Percentiles rank a stretch among this genome's conserved stretches.
These are phyloP conservation scores for Hypholoma fasciculare DNA, from an alignment of 768 basidiomycete genomes.

Conservation along the genomic window DNA sequence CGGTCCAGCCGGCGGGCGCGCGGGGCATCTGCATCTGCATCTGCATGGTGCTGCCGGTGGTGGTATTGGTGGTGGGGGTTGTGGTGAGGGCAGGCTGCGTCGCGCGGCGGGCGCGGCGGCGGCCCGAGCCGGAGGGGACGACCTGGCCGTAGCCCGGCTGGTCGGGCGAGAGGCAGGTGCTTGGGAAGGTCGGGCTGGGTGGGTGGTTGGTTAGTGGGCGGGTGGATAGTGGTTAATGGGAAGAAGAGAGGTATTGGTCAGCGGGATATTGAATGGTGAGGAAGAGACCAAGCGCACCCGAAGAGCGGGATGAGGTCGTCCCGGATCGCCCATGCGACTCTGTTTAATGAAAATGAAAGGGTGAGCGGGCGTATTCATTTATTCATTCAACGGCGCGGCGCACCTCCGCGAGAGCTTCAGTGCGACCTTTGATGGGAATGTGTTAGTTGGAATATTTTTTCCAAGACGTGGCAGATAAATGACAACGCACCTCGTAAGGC, in stretches of 20 bases:
- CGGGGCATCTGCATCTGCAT: slow-evolving; percentile 21
- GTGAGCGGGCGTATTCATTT: too few relatives aligned
- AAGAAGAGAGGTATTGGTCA: too few relatives aligned
- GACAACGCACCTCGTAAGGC: slow-evolving; percentile 80
- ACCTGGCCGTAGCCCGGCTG: slow-evolving; percentile 88
- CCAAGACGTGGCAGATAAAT: too few relatives aligned
- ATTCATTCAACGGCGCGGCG: too few relatives aligned
- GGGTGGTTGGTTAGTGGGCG: not conserved
- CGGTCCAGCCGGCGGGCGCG: slow-evolving; percentile 44
- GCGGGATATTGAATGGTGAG: too few relatives aligned
- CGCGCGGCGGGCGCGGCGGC: slow-evolving; percentile 59
- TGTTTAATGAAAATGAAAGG: slow-evolving; percentile 21
- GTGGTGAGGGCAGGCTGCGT: slow-evolving; percentile 27
- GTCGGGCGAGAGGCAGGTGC: slow-evolving; percentile 81
- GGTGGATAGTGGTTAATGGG: too few relatives aligned
- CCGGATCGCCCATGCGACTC: slow-evolving; percentile 88
- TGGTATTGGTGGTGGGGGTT: too few relatives aligned
- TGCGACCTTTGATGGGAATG: slow-evolving; percentile 56
- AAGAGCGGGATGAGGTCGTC: slow-evolving; percentile 87
- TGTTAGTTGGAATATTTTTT: too few relatives aligned
- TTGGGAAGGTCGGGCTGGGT: slow-evolving; percentile 77
- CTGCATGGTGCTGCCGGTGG: too few relatives aligned
- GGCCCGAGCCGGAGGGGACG: slow-evolving; percentile 57
- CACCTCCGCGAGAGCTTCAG: slow-evolving; percentile 57
- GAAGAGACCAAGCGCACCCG: too few relatives aligned